Conservation (phyloP, 2,329 filamentous ascomycete species). For the Hypomyces perniciosus region DNA sequence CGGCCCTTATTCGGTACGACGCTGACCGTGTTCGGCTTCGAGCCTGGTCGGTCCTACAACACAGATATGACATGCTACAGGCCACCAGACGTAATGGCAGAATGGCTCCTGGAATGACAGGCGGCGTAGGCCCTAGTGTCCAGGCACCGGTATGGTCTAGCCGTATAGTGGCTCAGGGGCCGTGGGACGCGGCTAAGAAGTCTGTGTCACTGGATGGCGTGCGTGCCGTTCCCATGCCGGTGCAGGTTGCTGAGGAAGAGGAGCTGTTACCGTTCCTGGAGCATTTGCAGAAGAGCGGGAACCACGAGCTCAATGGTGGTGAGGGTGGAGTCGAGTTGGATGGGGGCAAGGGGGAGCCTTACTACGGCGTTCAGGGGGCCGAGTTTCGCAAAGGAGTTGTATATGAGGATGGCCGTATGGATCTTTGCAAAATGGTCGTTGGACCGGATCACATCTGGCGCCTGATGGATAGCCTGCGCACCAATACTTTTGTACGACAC, state of each 20-base stretch:
- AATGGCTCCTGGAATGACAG: constrained; percentile 20
- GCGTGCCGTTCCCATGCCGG: constrained; percentile 30
- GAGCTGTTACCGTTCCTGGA: constrained; percentile 30
- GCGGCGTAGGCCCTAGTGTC: constrained; percentile 27
- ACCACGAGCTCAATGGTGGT: constrained; percentile 19
- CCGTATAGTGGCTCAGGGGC: constrained; percentile 29
- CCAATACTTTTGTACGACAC: constrained; percentile 42
- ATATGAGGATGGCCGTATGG: constrained; percentile 47
- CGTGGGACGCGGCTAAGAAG: constrained; percentile 26
- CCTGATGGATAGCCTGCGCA: constrained; percentile 43
- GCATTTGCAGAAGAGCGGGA: constrained; percentile 28
- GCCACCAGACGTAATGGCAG: constrained; percentile 29
- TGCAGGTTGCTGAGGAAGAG: constrained; percentile 23
- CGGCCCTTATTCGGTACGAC: constrained; percentile 34
- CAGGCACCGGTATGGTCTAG: constrained; percentile 28
- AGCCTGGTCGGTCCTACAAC: constrained; percentile 31
- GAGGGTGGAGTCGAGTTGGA: constrained; percentile 26
- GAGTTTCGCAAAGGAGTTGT: constrained; percentile 36
- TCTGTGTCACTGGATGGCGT: constrained; percentile 28
- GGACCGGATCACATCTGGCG: constrained; percentile 44
- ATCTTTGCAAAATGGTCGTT: constrained; percentile 51
- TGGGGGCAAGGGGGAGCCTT: constrained; percentile 31
- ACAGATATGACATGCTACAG: constrained; percentile 28
- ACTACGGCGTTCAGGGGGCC: constrained; percentile 28
- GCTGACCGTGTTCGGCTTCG: constrained; percentile 31